Base-by-base conservation (phyloP, 768 basidiomycete genomes). In the Daedalea quercina region DNA sequence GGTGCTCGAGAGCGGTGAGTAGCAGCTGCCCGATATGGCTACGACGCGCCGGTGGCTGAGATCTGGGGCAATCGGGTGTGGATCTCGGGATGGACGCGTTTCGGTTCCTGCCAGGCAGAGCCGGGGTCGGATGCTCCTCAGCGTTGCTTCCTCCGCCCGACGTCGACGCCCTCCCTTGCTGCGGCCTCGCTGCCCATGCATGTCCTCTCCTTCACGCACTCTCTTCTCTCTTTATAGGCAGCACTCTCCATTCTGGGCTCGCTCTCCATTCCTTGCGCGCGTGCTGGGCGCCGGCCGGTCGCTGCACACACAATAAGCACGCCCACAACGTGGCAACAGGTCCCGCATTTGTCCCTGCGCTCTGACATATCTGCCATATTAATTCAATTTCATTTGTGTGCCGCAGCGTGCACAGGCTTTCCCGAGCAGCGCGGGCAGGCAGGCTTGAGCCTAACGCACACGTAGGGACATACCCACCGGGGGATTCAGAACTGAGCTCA, bases 111-210 rank as follows among this genome's bases (percentile, higher is more conserved):
- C 28, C 28, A 31, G 28, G 28, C 8, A 40, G 17, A 15, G 37
- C 15, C n/a, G 37, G 13, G 8, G 7, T 6, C 19, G 19, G 37
- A 40, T 40, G 37, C 37, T 40, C 37, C 37, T 15, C 37, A 40
- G 28, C 28, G 4, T 11, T 6, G 28, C 28, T 31, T 31, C 28
- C 28, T 11, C 28, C 28, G 11, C 6, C 37, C 37, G 37, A 6
- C 37, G 7, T 40, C 37, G 13, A 17, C 19, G 37, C 37, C 19
- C 37, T 19, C 19, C 15, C 19, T 19, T 15, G 37, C 57, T 34
- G 47, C 63, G 53, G 64, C 66, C 63, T 62, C 57, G 63, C 59
- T 57, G 59, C 52, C 52, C 54, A 55, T 57, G 66, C 66, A 56
- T 67, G 66, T 50, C 46, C 54, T 51, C 44, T 55, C 55, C 54